Evolutionary conservation across 2,329 filamentous ascomycete genomes (phyloP).

Genomic region (Pestalotiopsis sp.): DNA sequence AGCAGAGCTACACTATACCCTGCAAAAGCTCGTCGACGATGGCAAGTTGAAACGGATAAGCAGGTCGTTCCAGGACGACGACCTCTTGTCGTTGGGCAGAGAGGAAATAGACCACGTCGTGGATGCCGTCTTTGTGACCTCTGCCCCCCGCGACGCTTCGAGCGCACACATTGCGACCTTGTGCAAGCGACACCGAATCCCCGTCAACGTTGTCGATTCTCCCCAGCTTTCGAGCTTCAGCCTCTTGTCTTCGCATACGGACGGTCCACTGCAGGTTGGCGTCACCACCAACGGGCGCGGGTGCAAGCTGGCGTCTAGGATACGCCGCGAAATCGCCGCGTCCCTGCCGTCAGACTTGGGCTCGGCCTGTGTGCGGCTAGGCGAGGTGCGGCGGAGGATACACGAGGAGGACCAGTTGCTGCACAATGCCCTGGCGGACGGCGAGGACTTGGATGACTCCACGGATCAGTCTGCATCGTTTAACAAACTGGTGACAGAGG

Average conservation of each 20-base stretch:
- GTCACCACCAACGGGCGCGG: constrained; percentile 94
- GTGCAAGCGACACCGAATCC: constrained; percentile 80
- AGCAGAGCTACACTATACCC: constrained; percentile 55
- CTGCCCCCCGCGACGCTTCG: constrained; percentile 44
- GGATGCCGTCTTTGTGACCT: constrained; percentile 89
- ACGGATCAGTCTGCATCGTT: constrained; percentile 77
- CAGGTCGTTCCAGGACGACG: constrained; percentile 66
- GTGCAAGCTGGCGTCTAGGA: constrained; percentile 87
- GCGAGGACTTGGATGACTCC: constrained; percentile 55
- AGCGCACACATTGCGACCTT: constrained; percentile 67
- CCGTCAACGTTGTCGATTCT: constrained; percentile 88
- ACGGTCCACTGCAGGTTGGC: constrained; percentile 91
- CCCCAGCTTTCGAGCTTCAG: constrained; percentile 87
- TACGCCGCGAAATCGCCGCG: constrained; percentile 84
- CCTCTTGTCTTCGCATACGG: constrained; percentile 82
- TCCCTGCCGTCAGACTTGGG: constrained; percentile 77
- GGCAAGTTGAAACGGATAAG: constrained; percentile 66
- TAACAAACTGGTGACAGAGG: constrained; percentile 76
- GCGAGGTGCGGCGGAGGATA: constrained; percentile 68
- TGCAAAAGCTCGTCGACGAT: constrained; percentile 65
- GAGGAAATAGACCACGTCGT: constrained; percentile 76
- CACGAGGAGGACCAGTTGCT: constrained; percentile 68
- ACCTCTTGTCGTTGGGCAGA: constrained; percentile 77
- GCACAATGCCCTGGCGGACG: constrained; percentile 33
- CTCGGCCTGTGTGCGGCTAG: constrained; percentile 73